A percentile compares a stretch with the other conserved stretches of the same genome.
These are phyloP conservation scores for Aspergillus bertholletiae DNA, from an alignment of 495 filamentous ascomycete genomes.

Conservation along the genomic window DNA sequence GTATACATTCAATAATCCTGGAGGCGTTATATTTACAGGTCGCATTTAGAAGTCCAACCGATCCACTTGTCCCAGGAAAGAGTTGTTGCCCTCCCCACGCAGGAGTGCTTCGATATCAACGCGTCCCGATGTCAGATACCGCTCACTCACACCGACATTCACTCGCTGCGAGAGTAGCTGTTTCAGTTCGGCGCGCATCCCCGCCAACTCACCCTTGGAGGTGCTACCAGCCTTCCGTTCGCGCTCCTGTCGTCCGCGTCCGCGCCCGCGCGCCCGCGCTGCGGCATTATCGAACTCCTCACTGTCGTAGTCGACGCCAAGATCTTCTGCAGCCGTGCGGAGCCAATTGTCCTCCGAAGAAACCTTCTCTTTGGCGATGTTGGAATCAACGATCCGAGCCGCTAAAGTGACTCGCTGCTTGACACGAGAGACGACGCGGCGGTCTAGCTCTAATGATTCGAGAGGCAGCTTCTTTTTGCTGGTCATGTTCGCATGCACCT, in stretches of 20 bases:
- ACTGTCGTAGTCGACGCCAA: conserved; percentile 90
- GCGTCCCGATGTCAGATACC: conserved; percentile 75
- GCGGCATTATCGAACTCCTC: conserved; percentile 69
- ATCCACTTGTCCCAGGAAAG: conserved; percentile 63
- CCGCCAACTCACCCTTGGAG: conserved; percentile 66
- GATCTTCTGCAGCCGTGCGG: conserved; percentile 78
- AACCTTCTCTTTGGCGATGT: conserved; percentile 81
- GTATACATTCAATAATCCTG: conserved; percentile 4
- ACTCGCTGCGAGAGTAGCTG: conserved; percentile 66
- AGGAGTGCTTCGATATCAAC: conserved; percentile 81
- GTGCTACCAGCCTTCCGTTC: conserved; percentile 65
- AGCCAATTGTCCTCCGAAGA: conserved; percentile 82
- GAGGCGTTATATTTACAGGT: not conserved
- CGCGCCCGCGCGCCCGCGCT: conserved; percentile 62
- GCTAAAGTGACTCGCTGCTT: conserved; percentile 71
- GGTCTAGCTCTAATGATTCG: conserved; percentile 77
- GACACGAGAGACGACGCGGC: conserved; percentile 69
- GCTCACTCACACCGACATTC: conserved; percentile 89
- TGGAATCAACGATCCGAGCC: conserved; percentile 79
- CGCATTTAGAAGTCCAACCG: conserved; percentile 39
- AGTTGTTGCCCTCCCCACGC: conserved; percentile 52
- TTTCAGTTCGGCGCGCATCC: conserved; percentile 39
- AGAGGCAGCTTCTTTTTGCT: conserved; percentile 59
- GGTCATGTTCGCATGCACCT: conserved; percentile 66
- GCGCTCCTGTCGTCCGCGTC: conserved; percentile 67